A percentile compares a stretch with the other conserved stretches of the same genome.
phyloP scores from a whole-genome alignment of 1,284 basidiomycete genomes.

The Melampsora occidentalis region DNA sequence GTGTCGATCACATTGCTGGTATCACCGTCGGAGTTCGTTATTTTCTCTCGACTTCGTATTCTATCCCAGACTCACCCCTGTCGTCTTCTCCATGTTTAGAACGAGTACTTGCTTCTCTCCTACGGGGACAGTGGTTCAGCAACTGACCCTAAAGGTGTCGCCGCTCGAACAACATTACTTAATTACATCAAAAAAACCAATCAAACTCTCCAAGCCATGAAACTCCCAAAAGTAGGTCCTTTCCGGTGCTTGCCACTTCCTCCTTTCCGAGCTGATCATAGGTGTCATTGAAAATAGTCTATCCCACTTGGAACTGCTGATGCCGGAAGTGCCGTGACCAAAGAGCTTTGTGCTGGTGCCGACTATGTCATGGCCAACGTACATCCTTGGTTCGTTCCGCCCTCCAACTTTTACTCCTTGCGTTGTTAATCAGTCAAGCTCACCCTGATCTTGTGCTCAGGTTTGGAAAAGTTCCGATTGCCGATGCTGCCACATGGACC shows the following conservation, averaged over 20 bases:
- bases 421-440: slow-evolving; percentile 49
- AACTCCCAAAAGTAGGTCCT: slow-evolving; percentile 50
- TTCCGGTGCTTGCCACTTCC: slow-evolving; percentile 60
- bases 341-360: slow-evolving; percentile 63
- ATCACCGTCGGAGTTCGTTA: slow-evolving; percentile 61
- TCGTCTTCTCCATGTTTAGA: slow-evolving; percentile 52
- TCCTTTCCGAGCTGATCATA: slow-evolving; percentile 58
- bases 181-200: slow-evolving; percentile 47
- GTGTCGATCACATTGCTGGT: slow-evolving; percentile 72
- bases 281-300: slow-evolving; percentile 53
- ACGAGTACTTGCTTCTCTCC: slow-evolving; percentile 58
- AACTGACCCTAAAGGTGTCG: slow-evolving; percentile 45
- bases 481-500: slow-evolving; percentile 69
- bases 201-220: slow-evolving; percentile 62
- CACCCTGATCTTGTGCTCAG: slow-evolving; percentile 46
- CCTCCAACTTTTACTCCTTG: not conserved
- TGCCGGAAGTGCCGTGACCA: slow-evolving; percentile 81
- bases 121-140: slow-evolving; percentile 62
- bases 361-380: slow-evolving; percentile 78
- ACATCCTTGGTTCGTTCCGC: slow-evolving; percentile 63
- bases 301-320: slow-evolving; percentile 83
- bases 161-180: slow-evolving; percentile 34
- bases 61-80: slow-evolving; percentile 76
- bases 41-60: slow-evolving; percentile 50
- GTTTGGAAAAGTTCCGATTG: slow-evolving; percentile 66